These are phyloP conservation scores for Talaromyces sp. DNA, from an alignment of 2,329 filamentous ascomycete species.

Conservation along the genomic window DNA sequence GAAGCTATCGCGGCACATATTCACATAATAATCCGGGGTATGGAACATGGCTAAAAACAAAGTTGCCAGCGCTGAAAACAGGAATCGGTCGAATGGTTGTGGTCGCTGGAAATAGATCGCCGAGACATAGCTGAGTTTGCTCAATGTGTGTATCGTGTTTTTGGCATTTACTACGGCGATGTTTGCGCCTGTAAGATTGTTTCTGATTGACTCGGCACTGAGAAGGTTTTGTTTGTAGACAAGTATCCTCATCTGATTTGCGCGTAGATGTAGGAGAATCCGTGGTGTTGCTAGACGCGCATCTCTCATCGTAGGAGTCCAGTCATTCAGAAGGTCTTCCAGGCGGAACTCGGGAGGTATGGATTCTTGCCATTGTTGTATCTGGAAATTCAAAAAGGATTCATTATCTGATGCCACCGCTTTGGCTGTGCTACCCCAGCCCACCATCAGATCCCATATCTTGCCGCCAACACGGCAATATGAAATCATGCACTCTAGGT, in stretches of 20 bases:
- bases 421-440: conserved; percentile 59
- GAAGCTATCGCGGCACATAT: conserved; percentile 56
- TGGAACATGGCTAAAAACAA: conserved; percentile 60
- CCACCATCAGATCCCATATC: conserved; percentile 77
- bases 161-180: conserved; percentile 60
- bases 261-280: conserved; percentile 77
- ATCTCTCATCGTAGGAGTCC: conserved; percentile 42
- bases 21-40: conserved; percentile 54
- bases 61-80: conserved; percentile 58
- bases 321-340: conserved; percentile 41
- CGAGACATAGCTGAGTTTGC: conserved; percentile 54
- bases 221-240: conserved; percentile 83
- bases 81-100: conserved; percentile 61
- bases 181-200: conserved; percentile 66
- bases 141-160: conserved; percentile 58
- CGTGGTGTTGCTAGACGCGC: conserved; percentile 68
- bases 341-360: conserved; percentile 61
- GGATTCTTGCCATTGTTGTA: conserved; percentile 73
- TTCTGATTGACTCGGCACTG: conserved; percentile 72
- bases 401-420: conserved; percentile 66
- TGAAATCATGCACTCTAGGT: conserved; percentile 75
- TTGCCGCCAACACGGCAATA: conserved; percentile 78
- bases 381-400: conserved; percentile 72
- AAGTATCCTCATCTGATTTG: conserved; percentile 84
- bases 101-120: conserved; percentile 60